Percentiles rank a stretch among this genome's conserved stretches.
Conservation (phyloP, 257 asterid species). For the Avicennia marina region DNA sequence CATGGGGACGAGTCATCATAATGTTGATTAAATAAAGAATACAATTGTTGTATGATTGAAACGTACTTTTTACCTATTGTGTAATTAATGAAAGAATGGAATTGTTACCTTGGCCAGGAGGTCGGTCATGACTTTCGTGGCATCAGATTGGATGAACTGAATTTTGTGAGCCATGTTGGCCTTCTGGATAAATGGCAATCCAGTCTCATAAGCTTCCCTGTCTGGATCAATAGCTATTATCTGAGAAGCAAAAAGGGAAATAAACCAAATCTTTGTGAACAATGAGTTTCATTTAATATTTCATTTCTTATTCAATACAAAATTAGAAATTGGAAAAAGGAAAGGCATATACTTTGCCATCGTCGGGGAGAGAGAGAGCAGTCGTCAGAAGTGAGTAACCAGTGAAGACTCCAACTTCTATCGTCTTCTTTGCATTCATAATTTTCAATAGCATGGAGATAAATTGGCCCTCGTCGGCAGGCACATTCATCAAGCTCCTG, state of each 20-base stretch:
- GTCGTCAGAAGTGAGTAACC: slow-evolving; percentile 59
- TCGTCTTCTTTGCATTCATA: slow-evolving; percentile 52
- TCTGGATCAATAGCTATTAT: slow-evolving; percentile 52
- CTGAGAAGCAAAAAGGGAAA: slow-evolving; percentile 10
- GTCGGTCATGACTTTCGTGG: slow-evolving; percentile 18
- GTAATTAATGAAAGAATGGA: no score
- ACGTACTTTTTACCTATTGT: no score
- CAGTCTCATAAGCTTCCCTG: slow-evolving; percentile 41
- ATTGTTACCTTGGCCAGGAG: slow-evolving; percentile 20
- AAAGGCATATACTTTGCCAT: slow-evolving; percentile 31
- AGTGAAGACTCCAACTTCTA: slow-evolving; percentile 57
- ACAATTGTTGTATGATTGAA: no score
- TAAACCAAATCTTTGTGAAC: no score
- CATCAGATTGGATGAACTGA: slow-evolving; percentile 38
- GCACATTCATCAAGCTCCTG: slow-evolving; percentile 60
- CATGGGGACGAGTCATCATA: no score
- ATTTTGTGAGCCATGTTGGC: slow-evolving; percentile 47
- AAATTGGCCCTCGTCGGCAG: slow-evolving; percentile 57
- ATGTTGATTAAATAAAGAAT: no score
- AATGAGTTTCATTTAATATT: no score
- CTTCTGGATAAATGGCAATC: slow-evolving; percentile 49
- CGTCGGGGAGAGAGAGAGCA: slow-evolving; percentile 53
- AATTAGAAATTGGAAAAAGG: neutral
- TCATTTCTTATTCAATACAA: no score
- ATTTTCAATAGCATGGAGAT: slow-evolving; percentile 46